Evolutionary conservation across 306 rosid species (phyloP).

Genomic region (Clitoria ternatea): DNA sequence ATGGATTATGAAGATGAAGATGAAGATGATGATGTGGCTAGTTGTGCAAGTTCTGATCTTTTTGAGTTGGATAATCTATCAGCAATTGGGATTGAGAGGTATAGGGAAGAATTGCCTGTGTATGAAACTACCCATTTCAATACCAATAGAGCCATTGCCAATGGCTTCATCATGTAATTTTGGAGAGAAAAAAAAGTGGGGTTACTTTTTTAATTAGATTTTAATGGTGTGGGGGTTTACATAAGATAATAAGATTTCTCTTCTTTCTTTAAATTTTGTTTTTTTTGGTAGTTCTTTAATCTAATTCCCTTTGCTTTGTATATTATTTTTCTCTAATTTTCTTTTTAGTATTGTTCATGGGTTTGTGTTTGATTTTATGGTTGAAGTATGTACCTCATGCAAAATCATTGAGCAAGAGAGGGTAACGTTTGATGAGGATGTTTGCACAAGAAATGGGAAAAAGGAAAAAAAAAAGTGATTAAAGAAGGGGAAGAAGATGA

Average conservation of each 20-base stretch:
- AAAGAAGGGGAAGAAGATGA: slow-evolving; percentile 32
- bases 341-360: not conserved
- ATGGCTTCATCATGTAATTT: slow-evolving; percentile 75
- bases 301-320: slow-evolving; percentile 12
- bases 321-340: not conserved
- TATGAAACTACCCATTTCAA: slow-evolving; percentile 87
- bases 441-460: slow-evolving; percentile 28
- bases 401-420: slow-evolving; percentile 19
- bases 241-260: slow-evolving; percentile 46
- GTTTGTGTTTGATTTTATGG: slow-evolving; percentile 8
- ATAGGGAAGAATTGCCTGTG: slow-evolving; percentile 85
- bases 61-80: slow-evolving; percentile 92
- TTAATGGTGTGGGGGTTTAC: slow-evolving; percentile 66
- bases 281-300: slow-evolving; percentile 12
- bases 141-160: slow-evolving; percentile 79
- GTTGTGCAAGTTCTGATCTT: slow-evolving; percentile 91
- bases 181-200: not conserved
- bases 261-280: slow-evolving; percentile 7
- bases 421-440: slow-evolving; percentile 20
- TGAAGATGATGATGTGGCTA: slow-evolving; percentile 64
- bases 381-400: slow-evolving; percentile 11
- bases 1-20: slow-evolving; percentile 46
- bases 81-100: slow-evolving; percentile 80
- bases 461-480: slow-evolving; percentile 20
- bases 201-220: slow-evolving; percentile 24